Base-by-base conservation (phyloP, 768 basidiomycete species). In the Tulasnella sp. region DNA sequence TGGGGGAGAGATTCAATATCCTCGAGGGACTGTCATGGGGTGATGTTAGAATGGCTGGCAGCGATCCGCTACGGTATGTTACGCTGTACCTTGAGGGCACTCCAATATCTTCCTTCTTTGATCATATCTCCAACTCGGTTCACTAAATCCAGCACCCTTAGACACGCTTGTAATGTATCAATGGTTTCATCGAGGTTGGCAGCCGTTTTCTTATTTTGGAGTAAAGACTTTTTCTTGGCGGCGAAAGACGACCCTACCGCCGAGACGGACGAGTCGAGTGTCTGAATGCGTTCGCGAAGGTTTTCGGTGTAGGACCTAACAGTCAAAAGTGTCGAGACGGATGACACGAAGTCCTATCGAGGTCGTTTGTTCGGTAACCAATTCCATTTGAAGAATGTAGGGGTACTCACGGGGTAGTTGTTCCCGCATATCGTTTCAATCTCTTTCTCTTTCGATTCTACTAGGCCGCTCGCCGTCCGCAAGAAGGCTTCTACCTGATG, bases 241-340 rank as follows among this genome's bases (percentile, higher is more conserved):
- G 95, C 94, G 18, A 99, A 87, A 75, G 91, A 90, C 67, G 89
- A 89, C 10, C 98, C 98, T 3, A 97, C 90, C 83, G 95, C 91
- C 10, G 93, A 91, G 73, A 99, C 95, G 81, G 91, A 94, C 37
- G 89, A 86, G 84, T 99, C 97, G 71, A 99, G 86, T 71, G 92
- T 89, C n/a, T 90, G 89, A 80, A 99, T 98, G 82, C 91, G 93
- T 82, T 97, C 92, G 82, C 94, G 91, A 82, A 99, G 90, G 84
- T 92, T 95, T 81, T 92, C 94, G 48, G 98, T 99, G 82, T 98
- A 98, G 26, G 96, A 95, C 84, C 98, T 92, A 83, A 99, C 95
- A 70, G 92, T 92, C 84, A 98, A 92, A 80, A 99, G 87, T 3
- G 96, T 98, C n/a, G 95, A 95, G 20, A 98, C 96, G 26, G 96